Percentiles rank a stretch among this genome's conserved stretches.
Conservation (phyloP, 1,139 yeast species). For the Sugiyamaella paludigena region DNA sequence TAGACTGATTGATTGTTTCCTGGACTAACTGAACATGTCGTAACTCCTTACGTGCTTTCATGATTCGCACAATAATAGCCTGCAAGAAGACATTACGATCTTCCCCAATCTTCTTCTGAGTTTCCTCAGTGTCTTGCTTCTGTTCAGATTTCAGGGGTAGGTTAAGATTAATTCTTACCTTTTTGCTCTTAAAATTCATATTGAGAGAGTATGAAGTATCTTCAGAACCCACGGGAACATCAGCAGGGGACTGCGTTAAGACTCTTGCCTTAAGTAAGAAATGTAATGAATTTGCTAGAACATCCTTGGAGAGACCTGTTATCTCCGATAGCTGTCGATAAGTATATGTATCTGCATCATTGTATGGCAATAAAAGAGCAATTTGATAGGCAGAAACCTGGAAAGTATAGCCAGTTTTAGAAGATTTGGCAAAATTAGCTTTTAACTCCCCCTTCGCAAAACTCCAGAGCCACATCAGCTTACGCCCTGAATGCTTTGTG, state of each 20-base stretch:
- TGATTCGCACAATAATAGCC: slow-evolving; percentile 92
- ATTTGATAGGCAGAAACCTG: slow-evolving; percentile 84
- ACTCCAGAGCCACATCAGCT: slow-evolving; percentile 94
- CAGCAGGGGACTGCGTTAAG: slow-evolving; percentile 56
- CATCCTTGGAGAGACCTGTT: slow-evolving; percentile 65
- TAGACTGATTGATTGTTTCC: slow-evolving; percentile 86
- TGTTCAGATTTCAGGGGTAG: slow-evolving; percentile 77
- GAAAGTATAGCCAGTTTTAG: slow-evolving; percentile 69
- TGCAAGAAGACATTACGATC: slow-evolving; percentile 83
- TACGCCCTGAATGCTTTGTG: slow-evolving; percentile 79
- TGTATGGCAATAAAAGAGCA: slow-evolving; percentile 78
- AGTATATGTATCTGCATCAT: slow-evolving; percentile 59
- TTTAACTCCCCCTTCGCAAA: slow-evolving; percentile 89
- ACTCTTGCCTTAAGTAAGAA: slow-evolving; percentile 81
- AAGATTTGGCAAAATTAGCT: slow-evolving; percentile 82
- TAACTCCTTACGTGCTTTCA: slow-evolving; percentile 86
- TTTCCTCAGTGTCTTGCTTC: slow-evolving; percentile 74
- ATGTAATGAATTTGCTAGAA: slow-evolving; percentile 68
- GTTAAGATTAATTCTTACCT: slow-evolving; percentile 80
- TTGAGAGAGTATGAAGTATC: slow-evolving; percentile 71
- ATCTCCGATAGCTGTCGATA: slow-evolving; percentile 59
- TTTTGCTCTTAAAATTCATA: slow-evolving; percentile 80
- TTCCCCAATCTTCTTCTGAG: slow-evolving; percentile 81
- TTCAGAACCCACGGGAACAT: slow-evolving; percentile 31
- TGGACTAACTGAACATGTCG: slow-evolving; percentile 79